Conservation (phyloP, 305 asterid species). For the Ruellia speciosa region DNA sequence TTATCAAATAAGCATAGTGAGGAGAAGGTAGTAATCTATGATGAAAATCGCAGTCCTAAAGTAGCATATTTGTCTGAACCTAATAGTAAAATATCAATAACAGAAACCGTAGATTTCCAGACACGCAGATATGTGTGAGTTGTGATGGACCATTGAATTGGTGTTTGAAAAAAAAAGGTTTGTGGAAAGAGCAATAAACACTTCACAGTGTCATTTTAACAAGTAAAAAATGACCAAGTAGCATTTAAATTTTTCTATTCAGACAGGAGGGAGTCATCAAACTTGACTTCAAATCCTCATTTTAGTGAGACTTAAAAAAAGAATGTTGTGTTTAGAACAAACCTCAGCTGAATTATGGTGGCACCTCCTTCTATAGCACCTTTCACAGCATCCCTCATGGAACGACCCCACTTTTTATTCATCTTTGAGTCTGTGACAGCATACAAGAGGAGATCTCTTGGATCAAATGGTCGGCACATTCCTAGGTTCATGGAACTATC, state of each 20-base stretch:
- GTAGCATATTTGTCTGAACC: too few relatives aligned
- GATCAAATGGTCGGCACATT: constrained; percentile 42
- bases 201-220: too few relatives aligned
- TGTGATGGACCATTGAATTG: too few relatives aligned
- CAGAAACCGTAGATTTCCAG: too few relatives aligned
- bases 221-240: too few relatives aligned
- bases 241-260: too few relatives aligned
- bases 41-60: neutral
- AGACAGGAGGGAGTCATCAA: neutral
- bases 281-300: neutral
- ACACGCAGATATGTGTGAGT: too few relatives aligned
- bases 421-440: constrained; percentile 93
- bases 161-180: too few relatives aligned
- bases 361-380: constrained; percentile 92
- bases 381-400: constrained; percentile 72
- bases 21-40: neutral
- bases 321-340: constrained; percentile 18
- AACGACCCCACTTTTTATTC: constrained; percentile 85
- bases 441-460: constrained; percentile 65
- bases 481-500: constrained; percentile 22
- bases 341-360: constrained; percentile 85
- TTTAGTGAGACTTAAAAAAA: neutral
- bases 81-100: too few relatives aligned
- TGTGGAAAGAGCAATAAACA: too few relatives aligned
- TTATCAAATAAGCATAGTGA: neutral